Evolutionary conservation across 2,329 filamentous ascomycete genomes (phyloP), one percentile per base, ranked within the genome.

Genomic region (Chaetomium sp.): DNA sequence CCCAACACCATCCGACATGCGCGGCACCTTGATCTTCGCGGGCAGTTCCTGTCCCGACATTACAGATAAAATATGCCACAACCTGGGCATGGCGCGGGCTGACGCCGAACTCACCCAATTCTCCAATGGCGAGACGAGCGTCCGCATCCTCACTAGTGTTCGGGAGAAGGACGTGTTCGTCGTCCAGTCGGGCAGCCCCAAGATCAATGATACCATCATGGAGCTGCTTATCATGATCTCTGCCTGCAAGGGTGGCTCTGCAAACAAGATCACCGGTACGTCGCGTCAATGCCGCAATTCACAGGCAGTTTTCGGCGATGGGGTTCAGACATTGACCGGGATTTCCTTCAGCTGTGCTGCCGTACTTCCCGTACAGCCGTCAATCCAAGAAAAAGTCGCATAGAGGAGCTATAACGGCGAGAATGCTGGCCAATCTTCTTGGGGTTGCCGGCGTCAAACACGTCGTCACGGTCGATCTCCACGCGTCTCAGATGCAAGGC

Each of bases 351-450:
- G 92, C 92, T 70, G 91, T 95, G 69, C 86, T 95, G 74, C 92
- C 92, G 13, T 98, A 98, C 80, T 99, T 98, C 75, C 95, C 95
- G n/a, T 99, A 99, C 82, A 97, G 93, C 71, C 92, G 95, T 68
- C 95, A 99, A 78, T 98, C 94, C 65, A 99, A 99, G 84, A 98
- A 98, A 84, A 99, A 99, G 81, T 93, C 92, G 63, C 94, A 98
- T 75, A 87, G 95, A 70, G 95, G 95, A 59, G 93, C 95, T 65
- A 98, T 99, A 74, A 97, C 95, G 9, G 95, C 95, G 62, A 89
- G 94, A 71, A 97, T 99, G 93, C 86, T 99, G 60, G 94, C 95
- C 67, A 99, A 99, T 77, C 86, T 98, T 57, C 87, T 99, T 71
- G 87, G 91, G 66, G 91, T 99, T 64, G 95, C 95, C 59, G 95